phyloP scores from a whole-genome alignment of 371 early-diverging fungal species.

The Mortierella sp. region DNA sequence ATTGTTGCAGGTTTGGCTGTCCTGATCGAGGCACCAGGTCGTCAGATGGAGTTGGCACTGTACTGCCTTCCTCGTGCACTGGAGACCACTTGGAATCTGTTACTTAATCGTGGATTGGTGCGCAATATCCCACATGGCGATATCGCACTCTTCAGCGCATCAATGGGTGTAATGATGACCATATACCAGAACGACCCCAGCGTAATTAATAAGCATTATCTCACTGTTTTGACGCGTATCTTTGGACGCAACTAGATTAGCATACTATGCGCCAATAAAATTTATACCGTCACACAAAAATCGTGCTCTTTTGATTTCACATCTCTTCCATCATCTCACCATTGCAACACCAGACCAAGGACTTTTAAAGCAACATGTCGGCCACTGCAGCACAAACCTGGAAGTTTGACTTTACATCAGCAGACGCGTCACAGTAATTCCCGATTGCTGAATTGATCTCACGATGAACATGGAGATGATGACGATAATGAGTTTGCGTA shows the following conservation, averaged over 20 bases:
- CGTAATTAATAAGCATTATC: conserved; percentile 79
- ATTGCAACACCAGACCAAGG: not conserved
- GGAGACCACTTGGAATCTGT: conserved; percentile 77
- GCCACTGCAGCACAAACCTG: conserved; percentile 18
- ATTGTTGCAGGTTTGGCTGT: conserved; percentile 76
- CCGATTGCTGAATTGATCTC: not conserved
- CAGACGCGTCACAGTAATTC: conserved; percentile 12
- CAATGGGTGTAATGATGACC: conserved; percentile 87
- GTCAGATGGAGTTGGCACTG: conserved; percentile 84
- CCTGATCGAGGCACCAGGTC: conserved; percentile 80
- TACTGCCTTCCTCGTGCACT: conserved; percentile 87
- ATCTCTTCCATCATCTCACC: not conserved
- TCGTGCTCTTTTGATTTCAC: not conserved
- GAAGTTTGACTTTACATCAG: conserved; percentile 49
- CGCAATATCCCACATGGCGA: conserved; percentile 68
- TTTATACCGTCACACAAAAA: not conserved
- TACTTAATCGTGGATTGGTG: conserved; percentile 37
- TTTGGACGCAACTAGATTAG: conserved; percentile 82
- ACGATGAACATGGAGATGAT: not conserved
- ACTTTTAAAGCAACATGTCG: conserved; percentile 8
- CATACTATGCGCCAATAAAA: not conserved
- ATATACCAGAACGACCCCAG: conserved; percentile 85
- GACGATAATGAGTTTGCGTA: not conserved
- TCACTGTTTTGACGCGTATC: conserved; percentile 83
- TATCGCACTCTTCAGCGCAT: conserved; percentile 73